Base-by-base conservation (phyloP, 306 rosid species). In the Acmispon strigosus region DNA sequence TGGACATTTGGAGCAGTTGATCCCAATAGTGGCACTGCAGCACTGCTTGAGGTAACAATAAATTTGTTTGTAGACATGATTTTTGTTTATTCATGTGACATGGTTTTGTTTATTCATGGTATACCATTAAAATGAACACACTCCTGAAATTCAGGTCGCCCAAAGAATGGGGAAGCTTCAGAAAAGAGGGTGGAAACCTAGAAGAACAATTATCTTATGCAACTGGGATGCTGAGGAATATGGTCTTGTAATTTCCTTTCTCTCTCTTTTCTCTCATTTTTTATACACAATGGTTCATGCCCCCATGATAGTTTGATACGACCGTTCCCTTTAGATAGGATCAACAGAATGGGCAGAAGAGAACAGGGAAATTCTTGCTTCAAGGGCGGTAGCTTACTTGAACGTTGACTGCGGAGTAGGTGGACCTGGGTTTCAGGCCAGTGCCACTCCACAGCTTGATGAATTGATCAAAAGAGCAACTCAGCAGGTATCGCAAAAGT, bases 1-100 rank as follows among this genome's bases (percentile, higher is more conserved):
- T 90, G 94, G 90, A 90, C 96, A 57, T 87, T 87, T 86, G 96
- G 96, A 73, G 96, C 94, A 7, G 94, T 84, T 75, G 96, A 87
- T 80, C 96, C 94, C 47, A 90, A 79, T 66, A 87, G 94, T 81
- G 96, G 91, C 45, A 90, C 94, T 8, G 89, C 96, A 44, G 79
- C 90, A 53, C 78, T 90, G 49, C 84, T 90, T 45, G 90, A 86
- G 89, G 94, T 88, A 66, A 77, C 43, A 58, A 13, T 71, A 16
- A 51, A 36, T 51, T 43, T 19, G 34, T 24, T 66, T 59, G 32
- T 27, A 27, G 4, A 27, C 32, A 27, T 27, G 32, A 1, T 22
- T 22, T 27, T 27, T 27, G 32, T 27, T 27, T 22, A 22, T 1
- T 2, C 24, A 22, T 27, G 32, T 3, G 14, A 11, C 32, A 29